Conservation (phyloP, 345 rosid genomes). For the Gossypium australe region DNA sequence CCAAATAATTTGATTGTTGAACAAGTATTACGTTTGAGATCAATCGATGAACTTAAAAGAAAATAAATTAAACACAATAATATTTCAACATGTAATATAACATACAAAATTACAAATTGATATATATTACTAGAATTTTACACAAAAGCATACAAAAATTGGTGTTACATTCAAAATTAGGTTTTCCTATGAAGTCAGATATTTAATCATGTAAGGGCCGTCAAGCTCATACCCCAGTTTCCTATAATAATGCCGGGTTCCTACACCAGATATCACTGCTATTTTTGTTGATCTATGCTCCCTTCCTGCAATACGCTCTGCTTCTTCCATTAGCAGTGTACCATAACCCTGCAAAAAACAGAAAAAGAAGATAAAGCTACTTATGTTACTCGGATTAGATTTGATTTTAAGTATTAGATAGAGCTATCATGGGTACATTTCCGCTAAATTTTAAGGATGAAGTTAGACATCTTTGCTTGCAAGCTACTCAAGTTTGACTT, state of each 20-base stretch:
- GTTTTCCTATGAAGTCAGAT: constrained; percentile 34
- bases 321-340: constrained; percentile 96
- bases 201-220: constrained; percentile 96
- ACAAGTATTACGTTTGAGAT: too few species aligned
- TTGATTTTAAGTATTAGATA: background rate
- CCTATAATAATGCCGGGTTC: constrained; percentile 93
- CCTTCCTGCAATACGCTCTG: constrained; percentile 69
- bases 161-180: constrained; percentile 11
- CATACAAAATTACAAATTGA: background rate
- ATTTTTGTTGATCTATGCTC: constrained; percentile 85
- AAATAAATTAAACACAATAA: too few species aligned
- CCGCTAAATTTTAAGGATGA: background rate
- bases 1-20: too few species aligned
- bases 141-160: constrained; percentile 21
- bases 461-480: background rate
- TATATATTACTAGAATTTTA: background rate
- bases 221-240: constrained; percentile 88
- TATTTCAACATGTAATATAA: too few species aligned
- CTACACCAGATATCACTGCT: constrained; percentile 91
- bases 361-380: background rate
- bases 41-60: too few species aligned
- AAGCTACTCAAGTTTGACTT: background rate
- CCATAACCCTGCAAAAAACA: constrained; percentile 66
- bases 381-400: background rate
- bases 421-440: background rate